Base-by-base conservation (phyloP, 75 land plant genomes). In the Pinus taeda region DNA sequence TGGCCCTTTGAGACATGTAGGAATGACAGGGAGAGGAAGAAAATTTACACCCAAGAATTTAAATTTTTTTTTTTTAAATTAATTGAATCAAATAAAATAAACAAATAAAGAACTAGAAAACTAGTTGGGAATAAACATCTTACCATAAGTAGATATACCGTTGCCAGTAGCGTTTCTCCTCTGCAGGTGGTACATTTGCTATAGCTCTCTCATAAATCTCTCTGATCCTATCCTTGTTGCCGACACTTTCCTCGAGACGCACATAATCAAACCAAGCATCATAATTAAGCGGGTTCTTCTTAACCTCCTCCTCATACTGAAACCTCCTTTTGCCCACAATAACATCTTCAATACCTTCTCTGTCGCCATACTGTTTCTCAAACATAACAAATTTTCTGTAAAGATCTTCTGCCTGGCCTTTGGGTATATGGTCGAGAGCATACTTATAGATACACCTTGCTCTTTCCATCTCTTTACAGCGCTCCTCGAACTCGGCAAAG, bases 151-250 rank as follows among this genome's bases (percentile, higher is more conserved):
- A 96, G 18, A 96, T 96, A 65, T 96, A 96, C 6, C 99, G 82
- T 80, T 92, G 95, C 99, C 99, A 94, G 75, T 92, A 96, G 6
- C 99, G 85, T 77, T 96, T 96, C 89, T 96, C 97, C 84, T 96
- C 90, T 61, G 97, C 99, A 29, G 99, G 99, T 37, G 99, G 99
- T 53, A 96, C 83, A 87, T 96, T 94, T 3, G 97, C 94, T 76
- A 96, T 96, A 11, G 99, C 99, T 45, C 95, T 78, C 83, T 94
- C 97, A 81, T 94, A 96, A 24, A 96, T 86, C 63, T 96, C 97
- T 63, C 93, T 79, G 72, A 90, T 79, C 76, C 88, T 90, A n/a
- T 84, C 88, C 75, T 88, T 96, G 73, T 89, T 85, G 30, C 97
- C 93, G 20, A 80, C 93, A 80, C 88, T 94, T 80, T 96, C 99